phyloP scores from a whole-genome alignment of 139 green algal genomes.

The Coelastrella sp. region DNA sequence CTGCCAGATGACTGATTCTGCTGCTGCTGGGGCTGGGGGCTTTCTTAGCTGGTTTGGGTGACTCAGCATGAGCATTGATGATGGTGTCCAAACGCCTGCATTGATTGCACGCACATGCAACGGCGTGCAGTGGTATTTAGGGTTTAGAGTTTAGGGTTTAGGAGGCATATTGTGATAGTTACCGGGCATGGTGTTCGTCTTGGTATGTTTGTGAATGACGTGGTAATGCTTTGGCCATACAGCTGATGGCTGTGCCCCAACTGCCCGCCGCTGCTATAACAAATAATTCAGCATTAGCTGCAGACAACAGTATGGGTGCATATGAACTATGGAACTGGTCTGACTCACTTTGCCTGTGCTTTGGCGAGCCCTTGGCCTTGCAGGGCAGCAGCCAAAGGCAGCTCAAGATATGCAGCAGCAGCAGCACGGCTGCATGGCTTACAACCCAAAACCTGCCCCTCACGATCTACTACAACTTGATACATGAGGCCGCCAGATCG shows the following conservation, averaged over 20 bases:
- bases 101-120: not conserved
- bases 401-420: conserved; percentile 17
- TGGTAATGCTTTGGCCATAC: no score
- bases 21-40: not conserved
- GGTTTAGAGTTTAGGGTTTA: no score
- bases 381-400: conserved; percentile 26
- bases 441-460: not conserved
- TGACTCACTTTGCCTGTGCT: conserved; percentile 1
- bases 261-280: not conserved
- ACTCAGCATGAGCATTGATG: not conserved
- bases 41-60: not conserved
- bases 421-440: conserved; percentile 10
- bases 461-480: conserved; percentile 28
- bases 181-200: no score
- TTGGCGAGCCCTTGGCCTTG: not conserved
- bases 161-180: not conserved
- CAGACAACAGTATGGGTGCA: not conserved
- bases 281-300: not conserved
- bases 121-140: not conserved
- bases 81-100: conserved; percentile 25
- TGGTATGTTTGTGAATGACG: no score
- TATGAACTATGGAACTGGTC: not conserved
- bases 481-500: not conserved
- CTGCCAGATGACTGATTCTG: not conserved
- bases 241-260: no score